These are phyloP conservation scores for Tetrapyrgos nigripes DNA, from an alignment of 1,284 basidiomycete genomes.

Conservation along the genomic window DNA sequence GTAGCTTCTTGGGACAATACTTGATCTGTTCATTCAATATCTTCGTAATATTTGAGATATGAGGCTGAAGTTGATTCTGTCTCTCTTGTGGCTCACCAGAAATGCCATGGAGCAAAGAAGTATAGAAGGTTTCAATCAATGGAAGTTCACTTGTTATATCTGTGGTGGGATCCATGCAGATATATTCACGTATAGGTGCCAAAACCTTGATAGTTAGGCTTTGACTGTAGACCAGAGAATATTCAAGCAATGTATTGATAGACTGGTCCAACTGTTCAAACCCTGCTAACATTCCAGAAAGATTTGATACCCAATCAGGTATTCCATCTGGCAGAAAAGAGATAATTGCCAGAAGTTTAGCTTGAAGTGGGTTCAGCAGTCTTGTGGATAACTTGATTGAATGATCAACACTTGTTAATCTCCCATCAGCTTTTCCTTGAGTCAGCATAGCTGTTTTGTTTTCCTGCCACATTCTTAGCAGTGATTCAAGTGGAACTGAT, in stretches of 20 bases:
- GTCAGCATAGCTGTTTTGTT: neutral
- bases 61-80: neutral
- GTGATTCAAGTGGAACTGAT: neutral
- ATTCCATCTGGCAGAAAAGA: neutral
- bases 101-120: neutral
- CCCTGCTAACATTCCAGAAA: neutral
- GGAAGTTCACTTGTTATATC: neutral
- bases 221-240: neutral
- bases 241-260: neutral
- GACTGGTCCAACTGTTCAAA: neutral
- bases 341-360: neutral
- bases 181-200: neutral
- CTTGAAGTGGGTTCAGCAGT: neutral
- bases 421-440: neutral
- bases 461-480: neutral
- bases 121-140: neutral
- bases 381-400: neutral
- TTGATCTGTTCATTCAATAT: neutral
- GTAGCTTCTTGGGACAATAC: neutral
- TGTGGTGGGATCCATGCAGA: neutral
- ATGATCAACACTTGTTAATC: constrained; percentile 1
- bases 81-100: neutral
- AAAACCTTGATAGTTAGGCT: neutral
- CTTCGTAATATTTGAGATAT: neutral
- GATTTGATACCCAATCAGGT: neutral